Conservation (phyloP, 176 grass and related monocot genomes). For the Hsuehochloa calcarea region DNA sequence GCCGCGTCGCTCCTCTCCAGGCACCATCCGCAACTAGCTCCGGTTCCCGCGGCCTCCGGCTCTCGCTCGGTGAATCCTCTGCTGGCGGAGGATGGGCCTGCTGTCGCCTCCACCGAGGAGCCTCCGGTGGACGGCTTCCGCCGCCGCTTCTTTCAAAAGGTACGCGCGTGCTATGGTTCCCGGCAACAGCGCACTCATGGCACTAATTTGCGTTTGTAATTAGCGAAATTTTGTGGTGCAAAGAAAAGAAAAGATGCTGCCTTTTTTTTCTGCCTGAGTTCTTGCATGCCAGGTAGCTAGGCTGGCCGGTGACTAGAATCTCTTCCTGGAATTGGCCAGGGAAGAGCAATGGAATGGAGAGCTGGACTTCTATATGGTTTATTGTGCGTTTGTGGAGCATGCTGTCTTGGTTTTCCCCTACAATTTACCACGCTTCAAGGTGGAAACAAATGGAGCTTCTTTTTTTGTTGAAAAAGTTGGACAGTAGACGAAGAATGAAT, state of each 20-base stretch:
- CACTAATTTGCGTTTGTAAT: not conserved
- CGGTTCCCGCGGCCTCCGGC: not conserved
- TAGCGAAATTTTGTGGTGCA: not conserved
- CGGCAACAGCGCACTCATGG: not conserved
- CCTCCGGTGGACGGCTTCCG: not conserved
- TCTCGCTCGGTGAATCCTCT: not conserved
- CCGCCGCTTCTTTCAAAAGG: constrained; percentile 31
- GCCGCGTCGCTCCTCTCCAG: constrained; percentile 25
- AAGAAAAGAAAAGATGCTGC: not conserved
- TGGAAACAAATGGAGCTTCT: not conserved
- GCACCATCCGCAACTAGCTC: not conserved
- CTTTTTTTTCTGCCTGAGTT: not conserved
- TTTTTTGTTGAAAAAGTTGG: not conserved
- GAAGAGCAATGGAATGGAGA: not conserved
- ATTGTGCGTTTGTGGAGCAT: not conserved
- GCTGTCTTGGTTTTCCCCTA: no score
- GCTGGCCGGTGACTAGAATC: not conserved
- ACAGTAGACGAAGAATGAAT: not conserved
- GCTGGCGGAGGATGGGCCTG: not conserved
- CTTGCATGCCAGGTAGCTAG: not conserved
- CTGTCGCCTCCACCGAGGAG: not conserved
- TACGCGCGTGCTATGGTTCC: not conserved
- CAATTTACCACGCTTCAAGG: no score
- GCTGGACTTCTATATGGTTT: not conserved
- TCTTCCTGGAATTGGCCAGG: not conserved